Conservation (phyloP, 164 flowering plant species). For the Kalanchoe fedtschenkoi region DNA sequence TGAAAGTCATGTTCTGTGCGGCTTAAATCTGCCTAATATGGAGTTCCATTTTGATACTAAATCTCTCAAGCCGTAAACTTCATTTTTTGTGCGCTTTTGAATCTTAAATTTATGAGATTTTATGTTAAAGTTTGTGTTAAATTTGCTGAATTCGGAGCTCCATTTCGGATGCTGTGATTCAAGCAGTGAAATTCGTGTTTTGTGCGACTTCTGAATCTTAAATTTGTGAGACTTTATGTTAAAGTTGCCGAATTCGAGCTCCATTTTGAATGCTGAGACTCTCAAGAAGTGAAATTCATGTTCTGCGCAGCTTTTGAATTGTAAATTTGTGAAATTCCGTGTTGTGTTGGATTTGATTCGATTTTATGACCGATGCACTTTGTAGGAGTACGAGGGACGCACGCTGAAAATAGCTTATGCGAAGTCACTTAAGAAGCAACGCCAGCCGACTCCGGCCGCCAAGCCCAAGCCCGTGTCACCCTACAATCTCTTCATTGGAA, state of each 20-base stretch:
- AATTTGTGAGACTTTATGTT: too few species aligned
- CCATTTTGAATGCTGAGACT: not conserved
- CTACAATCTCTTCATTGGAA: conserved; percentile 59
- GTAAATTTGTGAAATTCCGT: not conserved
- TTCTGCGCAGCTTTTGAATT: not conserved
- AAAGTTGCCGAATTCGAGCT: not conserved
- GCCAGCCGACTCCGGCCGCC: conserved; percentile 17
- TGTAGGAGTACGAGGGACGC: conserved; percentile 64
- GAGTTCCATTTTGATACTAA: too few species aligned
- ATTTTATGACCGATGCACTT: not conserved
- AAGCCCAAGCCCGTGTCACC: conserved; percentile 25
- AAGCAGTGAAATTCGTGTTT: too few species aligned
- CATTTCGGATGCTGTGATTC: too few species aligned
- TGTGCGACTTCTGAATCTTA: too few species aligned
- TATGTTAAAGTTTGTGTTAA: too few species aligned
- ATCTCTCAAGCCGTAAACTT: too few species aligned
- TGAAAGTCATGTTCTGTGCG: not conserved
- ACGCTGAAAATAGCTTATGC: conserved; percentile 48
- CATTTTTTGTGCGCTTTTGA: too few species aligned
- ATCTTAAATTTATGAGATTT: too few species aligned
- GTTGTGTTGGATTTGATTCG: conserved; percentile 3
- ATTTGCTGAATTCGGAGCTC: too few species aligned
- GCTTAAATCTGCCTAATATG: too few species aligned
- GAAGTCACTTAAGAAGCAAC: conserved; percentile 28
- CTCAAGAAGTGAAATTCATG: not conserved